A percentile compares a stretch with the other conserved stretches of the same genome.
These are phyloP conservation scores for Seiridium unicorne DNA, from an alignment of 2,329 filamentous ascomycete genomes.

Conservation along the genomic window DNA sequence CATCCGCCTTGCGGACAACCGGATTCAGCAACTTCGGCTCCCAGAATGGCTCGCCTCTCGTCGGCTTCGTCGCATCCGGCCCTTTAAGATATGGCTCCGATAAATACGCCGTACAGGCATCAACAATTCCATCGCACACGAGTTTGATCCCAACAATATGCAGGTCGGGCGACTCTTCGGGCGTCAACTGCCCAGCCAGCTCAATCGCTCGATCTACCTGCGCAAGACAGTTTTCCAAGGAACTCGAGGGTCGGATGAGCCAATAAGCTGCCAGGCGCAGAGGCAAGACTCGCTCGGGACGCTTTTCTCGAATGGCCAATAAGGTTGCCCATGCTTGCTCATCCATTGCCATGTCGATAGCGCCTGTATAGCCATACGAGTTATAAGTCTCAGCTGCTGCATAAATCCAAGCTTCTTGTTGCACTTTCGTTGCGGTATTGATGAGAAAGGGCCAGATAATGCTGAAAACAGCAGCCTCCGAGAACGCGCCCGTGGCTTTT, in stretches of 20 bases:
- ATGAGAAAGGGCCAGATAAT: slow-evolving; percentile 56
- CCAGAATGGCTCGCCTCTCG: slow-evolving; percentile 51
- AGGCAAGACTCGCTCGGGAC: not conserved
- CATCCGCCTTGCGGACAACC: slow-evolving; percentile 48
- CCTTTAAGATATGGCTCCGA: slow-evolving; percentile 46
- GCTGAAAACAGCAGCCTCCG: slow-evolving; percentile 49
- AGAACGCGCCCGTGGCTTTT: slow-evolving; percentile 47
- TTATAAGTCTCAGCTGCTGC: slow-evolving; percentile 50
- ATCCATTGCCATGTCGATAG: slow-evolving; percentile 62
- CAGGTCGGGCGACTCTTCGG: slow-evolving; percentile 15
- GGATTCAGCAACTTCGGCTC: slow-evolving; percentile 42
- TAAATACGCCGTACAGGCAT: slow-evolving; percentile 60
- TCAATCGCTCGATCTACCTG: slow-evolving; percentile 51
- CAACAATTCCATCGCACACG: slow-evolving; percentile 61
- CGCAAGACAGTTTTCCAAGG: slow-evolving; percentile 36
- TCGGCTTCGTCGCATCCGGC: slow-evolving; percentile 32
- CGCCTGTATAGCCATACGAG: slow-evolving; percentile 51
- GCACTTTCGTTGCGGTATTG: slow-evolving; percentile 42
- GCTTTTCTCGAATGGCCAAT: slow-evolving; percentile 19
- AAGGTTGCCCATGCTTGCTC: slow-evolving; percentile 53
- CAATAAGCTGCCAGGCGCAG: slow-evolving; percentile 55
- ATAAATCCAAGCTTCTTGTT: slow-evolving; percentile 45
- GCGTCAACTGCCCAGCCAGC: slow-evolving; percentile 26
- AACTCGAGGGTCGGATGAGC: slow-evolving; percentile 49
- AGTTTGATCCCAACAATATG: slow-evolving; percentile 58